Conservation (phyloP, 345 rosid species). For the Raphanus raphanistrum region DNA sequence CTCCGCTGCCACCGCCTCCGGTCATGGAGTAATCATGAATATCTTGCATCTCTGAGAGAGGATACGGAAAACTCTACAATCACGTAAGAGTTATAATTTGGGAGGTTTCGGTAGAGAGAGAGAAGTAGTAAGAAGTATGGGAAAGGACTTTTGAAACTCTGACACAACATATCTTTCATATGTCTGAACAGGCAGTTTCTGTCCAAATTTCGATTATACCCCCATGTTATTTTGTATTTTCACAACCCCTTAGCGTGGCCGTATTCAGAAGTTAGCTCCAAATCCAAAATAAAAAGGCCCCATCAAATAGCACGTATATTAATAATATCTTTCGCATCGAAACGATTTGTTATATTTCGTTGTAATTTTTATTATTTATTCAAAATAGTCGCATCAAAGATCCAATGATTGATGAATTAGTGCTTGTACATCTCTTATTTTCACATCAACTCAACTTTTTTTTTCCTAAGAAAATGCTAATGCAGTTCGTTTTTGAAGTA, state of each 20-base stretch:
- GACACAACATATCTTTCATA: constrained; percentile 41
- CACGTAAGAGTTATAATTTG: constrained; percentile 1
- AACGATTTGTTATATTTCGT: constrained; percentile 8
- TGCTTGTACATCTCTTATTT: not conserved
- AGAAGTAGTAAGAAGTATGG: constrained; percentile 8
- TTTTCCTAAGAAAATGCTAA: not conserved
- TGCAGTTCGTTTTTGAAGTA: not conserved
- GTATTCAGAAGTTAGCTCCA: constrained; percentile 29
- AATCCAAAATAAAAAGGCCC: constrained; percentile 22
- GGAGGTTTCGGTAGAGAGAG: constrained; percentile 14
- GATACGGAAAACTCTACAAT: not conserved
- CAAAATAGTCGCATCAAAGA: constrained; percentile 23
- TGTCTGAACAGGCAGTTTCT: constrained; percentile 37
- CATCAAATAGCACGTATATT: constrained; percentile 16
- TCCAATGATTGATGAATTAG: constrained; percentile 27
- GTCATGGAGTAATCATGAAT: constrained; percentile 36
- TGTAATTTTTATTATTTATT: constrained; percentile 10
- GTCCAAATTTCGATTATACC: constrained; percentile 31
- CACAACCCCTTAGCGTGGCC: constrained; percentile 18
- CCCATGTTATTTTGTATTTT: constrained; percentile 30
- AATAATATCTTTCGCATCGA: constrained; percentile 29
- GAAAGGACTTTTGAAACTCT: constrained; percentile 31
- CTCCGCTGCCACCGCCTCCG: constrained; percentile 32
- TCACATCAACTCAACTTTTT: not conserved
- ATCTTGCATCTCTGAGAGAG: constrained; percentile 35